Evolutionary conservation across 2,329 filamentous ascomycete genomes (phyloP).

Genomic region (Diaporthe longicolla): DNA sequence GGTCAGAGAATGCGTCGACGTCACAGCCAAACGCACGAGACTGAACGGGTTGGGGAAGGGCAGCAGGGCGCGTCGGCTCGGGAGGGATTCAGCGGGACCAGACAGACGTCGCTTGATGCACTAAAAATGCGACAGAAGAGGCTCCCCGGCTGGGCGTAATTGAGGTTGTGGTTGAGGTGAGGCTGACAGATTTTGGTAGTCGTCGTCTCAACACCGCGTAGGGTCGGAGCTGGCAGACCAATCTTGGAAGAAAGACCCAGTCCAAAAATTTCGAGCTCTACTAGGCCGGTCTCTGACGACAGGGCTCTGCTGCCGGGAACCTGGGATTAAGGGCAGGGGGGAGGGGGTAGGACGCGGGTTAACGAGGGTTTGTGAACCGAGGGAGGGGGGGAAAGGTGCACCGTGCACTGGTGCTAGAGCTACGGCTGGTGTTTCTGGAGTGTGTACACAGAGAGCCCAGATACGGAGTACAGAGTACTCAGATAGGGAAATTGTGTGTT

Average conservation of each 20-base stretch:
- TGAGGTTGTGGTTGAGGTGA: slow-evolving; percentile 27
- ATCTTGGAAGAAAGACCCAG: slow-evolving; percentile 33
- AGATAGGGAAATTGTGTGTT: not conserved
- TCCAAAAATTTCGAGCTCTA: slow-evolving; percentile 44
- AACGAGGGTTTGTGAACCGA: slow-evolving; percentile 14
- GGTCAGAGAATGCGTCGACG: slow-evolving; percentile 46
- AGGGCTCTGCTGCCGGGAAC: slow-evolving; percentile 34
- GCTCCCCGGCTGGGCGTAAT: slow-evolving; percentile 22
- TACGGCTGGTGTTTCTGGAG: not conserved
- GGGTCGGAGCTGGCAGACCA: slow-evolving; percentile 34
- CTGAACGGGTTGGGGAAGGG: slow-evolving; percentile 22
- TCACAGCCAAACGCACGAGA: slow-evolving; percentile 41
- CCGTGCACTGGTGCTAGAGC: slow-evolving; percentile 28
- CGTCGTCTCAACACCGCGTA: slow-evolving; percentile 27
- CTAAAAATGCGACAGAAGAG: slow-evolving; percentile 8
- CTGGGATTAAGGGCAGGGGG: not conserved
- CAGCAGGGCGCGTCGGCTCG: slow-evolving; percentile 21
- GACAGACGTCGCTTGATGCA: slow-evolving; percentile 8
- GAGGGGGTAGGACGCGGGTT: not conserved
- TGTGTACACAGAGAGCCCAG: not conserved
- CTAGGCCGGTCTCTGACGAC: slow-evolving; percentile 42
- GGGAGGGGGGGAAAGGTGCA: not conserved
- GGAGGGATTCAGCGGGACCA: slow-evolving; percentile 28
- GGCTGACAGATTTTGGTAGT: slow-evolving; percentile 37
- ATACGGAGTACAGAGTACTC: not conserved